These are phyloP conservation scores for Gamarada debralockiae DNA, from an alignment of 495 filamentous ascomycete genomes.

Conservation along the genomic window DNA sequence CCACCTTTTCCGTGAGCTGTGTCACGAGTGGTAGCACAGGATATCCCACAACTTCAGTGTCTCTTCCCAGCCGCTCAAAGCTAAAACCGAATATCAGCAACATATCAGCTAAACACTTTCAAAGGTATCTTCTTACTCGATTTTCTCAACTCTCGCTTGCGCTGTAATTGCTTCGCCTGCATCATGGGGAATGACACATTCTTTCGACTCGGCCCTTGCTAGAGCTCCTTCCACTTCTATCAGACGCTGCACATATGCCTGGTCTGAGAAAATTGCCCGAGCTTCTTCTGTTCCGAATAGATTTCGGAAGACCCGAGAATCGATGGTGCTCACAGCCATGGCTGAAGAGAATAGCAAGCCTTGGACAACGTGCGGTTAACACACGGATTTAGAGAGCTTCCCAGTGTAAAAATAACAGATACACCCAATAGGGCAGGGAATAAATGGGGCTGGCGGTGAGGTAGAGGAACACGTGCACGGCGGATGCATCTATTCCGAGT, in stretches of 20 bases:
- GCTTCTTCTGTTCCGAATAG: conserved; percentile 50
- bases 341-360: not conserved
- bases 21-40: conserved; percentile 47
- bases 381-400: too few species aligned
- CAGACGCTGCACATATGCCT: conserved; percentile 2
- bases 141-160: conserved; percentile 25
- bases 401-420: too few species aligned
- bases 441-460: too few species aligned
- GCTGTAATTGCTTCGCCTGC: conserved; percentile 37
- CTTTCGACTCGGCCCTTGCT: conserved; percentile 40
- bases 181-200: conserved; percentile 40
- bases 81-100: not conserved
- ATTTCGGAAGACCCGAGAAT: conserved; percentile 45
- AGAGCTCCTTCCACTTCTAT: conserved; percentile 48
- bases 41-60: conserved; percentile 52
- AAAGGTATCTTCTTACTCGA: conserved; percentile 19
- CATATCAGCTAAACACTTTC: not conserved
- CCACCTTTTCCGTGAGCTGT: conserved; percentile 37
- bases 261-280: conserved; percentile 19
- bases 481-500: too few species aligned
- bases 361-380: too few species aligned
- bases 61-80: conserved; percentile 26
- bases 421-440: too few species aligned
- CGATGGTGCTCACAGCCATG: conserved; percentile 39
- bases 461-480: too few species aligned